These are phyloP conservation scores for Eucalyptus tenuipes DNA, from an alignment of 345 rosid species.

Conservation along the genomic window DNA sequence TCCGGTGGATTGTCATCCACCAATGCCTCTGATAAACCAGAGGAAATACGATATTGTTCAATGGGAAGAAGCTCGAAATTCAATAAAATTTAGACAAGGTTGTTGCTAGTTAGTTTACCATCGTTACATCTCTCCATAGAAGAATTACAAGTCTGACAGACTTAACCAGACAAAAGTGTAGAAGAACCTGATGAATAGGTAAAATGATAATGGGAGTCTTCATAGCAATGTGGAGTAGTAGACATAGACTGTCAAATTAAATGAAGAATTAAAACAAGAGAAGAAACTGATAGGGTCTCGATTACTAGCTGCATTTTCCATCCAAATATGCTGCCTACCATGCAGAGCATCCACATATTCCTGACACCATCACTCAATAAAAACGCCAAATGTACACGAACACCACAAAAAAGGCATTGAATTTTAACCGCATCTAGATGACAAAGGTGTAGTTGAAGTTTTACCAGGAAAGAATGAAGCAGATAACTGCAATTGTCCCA, in stretches of 20 bases:
- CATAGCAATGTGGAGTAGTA: background rate
- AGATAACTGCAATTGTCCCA: constrained; percentile 50
- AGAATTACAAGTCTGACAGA: background rate
- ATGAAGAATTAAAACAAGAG: background rate
- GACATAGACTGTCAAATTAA: background rate
- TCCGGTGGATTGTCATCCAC: background rate
- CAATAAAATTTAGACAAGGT: background rate
- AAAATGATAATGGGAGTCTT: background rate
- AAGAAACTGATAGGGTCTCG: background rate
- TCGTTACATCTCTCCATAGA: background rate
- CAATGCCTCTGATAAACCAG: background rate
- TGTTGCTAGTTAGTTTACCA: background rate
- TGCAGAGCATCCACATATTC: background rate
- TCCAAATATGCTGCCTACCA: background rate
- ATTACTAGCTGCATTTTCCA: background rate
- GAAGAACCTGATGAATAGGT: background rate
- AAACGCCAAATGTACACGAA: background rate
- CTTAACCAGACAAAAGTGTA: background rate
- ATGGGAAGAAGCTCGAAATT: background rate
- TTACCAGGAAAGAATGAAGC: constrained; percentile 80
- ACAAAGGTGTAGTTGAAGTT: background rate
- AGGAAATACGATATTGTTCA: background rate
- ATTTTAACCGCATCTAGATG: background rate
- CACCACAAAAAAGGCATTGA: background rate
- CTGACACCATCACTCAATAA: background rate